Conservation (phyloP, 1,139 yeast species). For the Debaryomyces udenii region DNA sequence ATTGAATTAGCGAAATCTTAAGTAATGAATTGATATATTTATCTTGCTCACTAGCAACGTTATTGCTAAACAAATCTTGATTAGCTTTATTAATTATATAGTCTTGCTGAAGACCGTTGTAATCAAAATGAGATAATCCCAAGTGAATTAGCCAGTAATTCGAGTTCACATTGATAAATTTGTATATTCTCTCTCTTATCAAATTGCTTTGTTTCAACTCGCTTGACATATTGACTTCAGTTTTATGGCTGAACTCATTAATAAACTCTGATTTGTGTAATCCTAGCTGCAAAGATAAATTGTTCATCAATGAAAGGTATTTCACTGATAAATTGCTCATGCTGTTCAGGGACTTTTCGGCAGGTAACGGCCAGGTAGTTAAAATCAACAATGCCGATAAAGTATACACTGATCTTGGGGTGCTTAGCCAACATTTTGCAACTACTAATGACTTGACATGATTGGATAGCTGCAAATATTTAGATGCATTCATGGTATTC, state of each 20-base stretch:
- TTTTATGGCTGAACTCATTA: constrained; percentile 48
- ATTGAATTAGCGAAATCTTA: constrained; percentile 45
- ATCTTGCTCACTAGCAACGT: constrained; percentile 25
- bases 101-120: constrained; percentile 46
- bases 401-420: constrained; percentile 49
- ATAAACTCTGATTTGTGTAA: constrained; percentile 48
- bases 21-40: constrained; percentile 43
- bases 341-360: constrained; percentile 29
- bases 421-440: constrained; percentile 47
- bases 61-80: constrained; percentile 24
- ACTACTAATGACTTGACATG: constrained; percentile 47
- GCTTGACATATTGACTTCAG: constrained; percentile 37
- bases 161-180: constrained; percentile 46
- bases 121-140: constrained; percentile 43
- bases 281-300: constrained; percentile 46
- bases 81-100: constrained; percentile 42
- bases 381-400: constrained; percentile 43
- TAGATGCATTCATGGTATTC: constrained; percentile 22
- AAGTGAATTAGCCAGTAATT: constrained; percentile 49
- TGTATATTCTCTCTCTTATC: constrained; percentile 48
- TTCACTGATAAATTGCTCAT: constrained; percentile 42
- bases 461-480: constrained; percentile 30
- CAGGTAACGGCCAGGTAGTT: constrained; percentile 54
- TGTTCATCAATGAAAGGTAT: constrained; percentile 45
- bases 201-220: constrained; percentile 38